Conservation (phyloP, 257 asterid species). For the Primulina eburnea region DNA sequence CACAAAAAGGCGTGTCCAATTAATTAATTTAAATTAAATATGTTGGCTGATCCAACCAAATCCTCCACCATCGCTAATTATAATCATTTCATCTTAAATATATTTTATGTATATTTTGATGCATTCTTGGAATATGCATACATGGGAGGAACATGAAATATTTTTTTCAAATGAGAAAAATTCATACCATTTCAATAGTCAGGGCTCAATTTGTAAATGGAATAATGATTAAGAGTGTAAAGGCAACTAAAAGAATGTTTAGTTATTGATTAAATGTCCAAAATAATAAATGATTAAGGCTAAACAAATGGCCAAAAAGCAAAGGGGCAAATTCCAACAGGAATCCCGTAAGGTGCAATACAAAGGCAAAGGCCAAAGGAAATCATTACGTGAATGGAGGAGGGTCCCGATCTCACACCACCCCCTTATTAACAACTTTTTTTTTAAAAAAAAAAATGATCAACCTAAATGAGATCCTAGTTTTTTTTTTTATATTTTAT, state of each 20-base stretch:
- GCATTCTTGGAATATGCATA: too few relatives aligned
- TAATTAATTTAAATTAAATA: too few relatives aligned
- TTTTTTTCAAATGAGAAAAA: too few relatives aligned
- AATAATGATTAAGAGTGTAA: not conserved
- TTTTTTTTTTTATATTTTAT: slow-evolving; percentile 12
- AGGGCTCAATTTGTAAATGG: not conserved
- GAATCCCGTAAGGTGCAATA: slow-evolving; percentile 44
- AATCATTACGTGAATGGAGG: slow-evolving; percentile 40
- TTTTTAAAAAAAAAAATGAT: not conserved
- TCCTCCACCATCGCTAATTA: not conserved
- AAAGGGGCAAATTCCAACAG: slow-evolving; percentile 32
- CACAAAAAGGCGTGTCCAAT: not conserved
- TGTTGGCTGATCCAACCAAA: not conserved
- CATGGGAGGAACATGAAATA: too few relatives aligned
- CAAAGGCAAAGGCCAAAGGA: slow-evolving; percentile 50
- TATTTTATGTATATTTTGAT: too few relatives aligned
- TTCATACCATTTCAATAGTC: too few relatives aligned
- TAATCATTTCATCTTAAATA: too few relatives aligned
- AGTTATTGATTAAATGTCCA: not conserved
- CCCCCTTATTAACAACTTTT: slow-evolving; percentile 35
- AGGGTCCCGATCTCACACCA: slow-evolving; percentile 29
- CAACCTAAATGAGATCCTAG: too few relatives aligned
- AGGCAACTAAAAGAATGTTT: not conserved
- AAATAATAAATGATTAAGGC: not conserved
- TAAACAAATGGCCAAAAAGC: slow-evolving; percentile 38